Base-by-base conservation (phyloP, 2,329 filamentous ascomycete genomes). In the Paecilomyces dactylethromorphus region DNA sequence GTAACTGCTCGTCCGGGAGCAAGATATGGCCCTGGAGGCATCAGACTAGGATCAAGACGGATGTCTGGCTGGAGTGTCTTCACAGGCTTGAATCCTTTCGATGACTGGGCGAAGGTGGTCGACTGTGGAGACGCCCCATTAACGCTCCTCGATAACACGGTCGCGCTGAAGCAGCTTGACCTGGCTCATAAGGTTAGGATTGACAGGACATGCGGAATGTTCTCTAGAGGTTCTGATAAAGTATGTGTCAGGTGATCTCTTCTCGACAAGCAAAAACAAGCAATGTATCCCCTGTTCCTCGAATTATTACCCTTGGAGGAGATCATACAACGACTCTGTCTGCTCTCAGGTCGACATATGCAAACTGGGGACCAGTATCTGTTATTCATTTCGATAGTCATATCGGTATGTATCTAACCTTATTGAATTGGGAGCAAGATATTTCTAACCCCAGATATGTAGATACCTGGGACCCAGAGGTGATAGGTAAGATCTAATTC, bases 321-420 rank as follows among this genome's bases (percentile, higher is more conserved):
- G 81, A 84, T 63, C 82, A 84, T 68, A 83, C 81, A 0, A 84
- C 81, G 0, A 84, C 82, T 0, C 69, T 84, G 5, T 78, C 80
- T 2, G 81, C 81, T 0, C 65, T 84, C 62, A 69, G 82, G 55
- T 82, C 81, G 2, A 78, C 79, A 0, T 69, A 77, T 62, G 60
- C 76, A 3, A 75, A 78, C 54, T 84, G 78, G 76, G 82, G 81
- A 0, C 68, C 75, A 13, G 79, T 84, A 2, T 82, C 80, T 61
- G 81, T 84, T 5, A 82, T 84, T n/a, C 81, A 84, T 67, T 84
- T 84, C 63, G 82, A 84, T 64, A 80, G 76, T 52, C 81, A 82
- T 64, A 69, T 82, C 13, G 50, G 50, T 52, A 52, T 21, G 50
- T 52, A 7, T 11, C 24, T 15, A 26, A 29, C 12, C 13, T 12